phyloP scores from a whole-genome alignment of 192 early-diverging fungal genomes.

The Backusella tuberculispora region DNA sequence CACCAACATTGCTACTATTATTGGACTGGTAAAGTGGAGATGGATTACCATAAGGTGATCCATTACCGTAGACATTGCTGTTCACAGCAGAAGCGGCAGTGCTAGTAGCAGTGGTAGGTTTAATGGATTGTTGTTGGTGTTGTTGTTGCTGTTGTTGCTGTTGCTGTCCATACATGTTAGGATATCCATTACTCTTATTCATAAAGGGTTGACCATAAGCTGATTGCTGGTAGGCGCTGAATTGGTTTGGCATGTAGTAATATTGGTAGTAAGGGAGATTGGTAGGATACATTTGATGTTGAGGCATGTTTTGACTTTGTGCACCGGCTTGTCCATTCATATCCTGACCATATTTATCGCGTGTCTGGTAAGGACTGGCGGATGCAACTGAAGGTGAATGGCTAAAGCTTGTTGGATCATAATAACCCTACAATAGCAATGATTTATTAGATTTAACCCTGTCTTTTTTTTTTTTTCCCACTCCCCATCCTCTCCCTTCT shows the following conservation, averaged over 20 bases:
- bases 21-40: slow-evolving; percentile 37
- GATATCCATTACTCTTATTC: slow-evolving; percentile 85
- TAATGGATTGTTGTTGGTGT: slow-evolving; percentile 44
- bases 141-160: slow-evolving; percentile 49
- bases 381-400: slow-evolving; percentile 61
- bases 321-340: slow-evolving; percentile 40
- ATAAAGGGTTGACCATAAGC: slow-evolving; percentile 90
- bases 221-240: slow-evolving; percentile 80
- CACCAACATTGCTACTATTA: background rate
- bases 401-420: slow-evolving; percentile 58
- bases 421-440: slow-evolving; percentile 32
- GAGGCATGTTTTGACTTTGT: slow-evolving; percentile 40
- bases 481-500: no score
- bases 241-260: slow-evolving; percentile 84
- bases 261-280: slow-evolving; percentile 80
- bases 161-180: slow-evolving; percentile 66
- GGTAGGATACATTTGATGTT: slow-evolving; percentile 59
- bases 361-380: slow-evolving; percentile 53
- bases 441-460: background rate
- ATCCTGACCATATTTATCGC: slow-evolving; percentile 60
- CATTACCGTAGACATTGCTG: background rate
- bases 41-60: slow-evolving; percentile 44
- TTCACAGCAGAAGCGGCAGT: slow-evolving; percentile 37
- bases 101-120: slow-evolving; percentile 39
- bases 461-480: background rate